Evolutionary conservation across 257 asterid species (phyloP).

Genomic region (Solanum tarapatanum): DNA sequence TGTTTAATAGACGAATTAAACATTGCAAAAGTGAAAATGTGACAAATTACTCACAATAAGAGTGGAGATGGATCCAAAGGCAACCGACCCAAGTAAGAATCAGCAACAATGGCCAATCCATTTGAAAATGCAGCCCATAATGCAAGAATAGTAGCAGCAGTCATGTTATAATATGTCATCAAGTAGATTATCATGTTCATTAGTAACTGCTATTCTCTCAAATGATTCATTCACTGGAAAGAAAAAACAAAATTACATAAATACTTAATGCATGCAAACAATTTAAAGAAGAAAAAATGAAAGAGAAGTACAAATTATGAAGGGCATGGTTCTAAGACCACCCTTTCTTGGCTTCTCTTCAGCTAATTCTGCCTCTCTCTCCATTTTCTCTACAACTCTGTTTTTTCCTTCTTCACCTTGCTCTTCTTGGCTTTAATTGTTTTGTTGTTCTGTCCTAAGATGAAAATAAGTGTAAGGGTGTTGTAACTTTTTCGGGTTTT

Average conservation of each 20-base stretch:
- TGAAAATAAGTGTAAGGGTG: too few relatives aligned
- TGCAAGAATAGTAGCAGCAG: not conserved
- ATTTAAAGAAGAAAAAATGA: not conserved
- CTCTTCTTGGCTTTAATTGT: too few relatives aligned
- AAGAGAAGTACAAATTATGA: not conserved
- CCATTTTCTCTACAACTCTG: not conserved
- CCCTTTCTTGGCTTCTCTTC: not conserved
- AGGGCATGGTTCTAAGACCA: not conserved
- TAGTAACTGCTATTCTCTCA: not conserved
- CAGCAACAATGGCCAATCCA: conserved; percentile 6
- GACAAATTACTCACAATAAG: conserved; percentile 2
- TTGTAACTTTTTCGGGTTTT: too few relatives aligned
- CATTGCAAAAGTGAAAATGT: not conserved
- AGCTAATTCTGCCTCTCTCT: not conserved
- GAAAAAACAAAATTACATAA: not conserved
- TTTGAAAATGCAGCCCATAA: not conserved
- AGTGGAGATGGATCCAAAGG: conserved; percentile 5
- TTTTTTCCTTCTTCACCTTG: not conserved
- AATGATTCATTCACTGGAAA: not conserved
- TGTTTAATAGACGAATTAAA: not conserved
- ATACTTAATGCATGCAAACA: not conserved
- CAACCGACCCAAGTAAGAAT: conserved; percentile 10
- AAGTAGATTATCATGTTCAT: not conserved
- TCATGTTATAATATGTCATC: not conserved
- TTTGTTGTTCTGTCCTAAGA: not conserved